A percentile compares a stretch with the other conserved stretches of the same genome.
phyloP scores from a whole-genome alignment of 2,329 filamentous ascomycete species.

The Colletotrichum noveboracense region DNA sequence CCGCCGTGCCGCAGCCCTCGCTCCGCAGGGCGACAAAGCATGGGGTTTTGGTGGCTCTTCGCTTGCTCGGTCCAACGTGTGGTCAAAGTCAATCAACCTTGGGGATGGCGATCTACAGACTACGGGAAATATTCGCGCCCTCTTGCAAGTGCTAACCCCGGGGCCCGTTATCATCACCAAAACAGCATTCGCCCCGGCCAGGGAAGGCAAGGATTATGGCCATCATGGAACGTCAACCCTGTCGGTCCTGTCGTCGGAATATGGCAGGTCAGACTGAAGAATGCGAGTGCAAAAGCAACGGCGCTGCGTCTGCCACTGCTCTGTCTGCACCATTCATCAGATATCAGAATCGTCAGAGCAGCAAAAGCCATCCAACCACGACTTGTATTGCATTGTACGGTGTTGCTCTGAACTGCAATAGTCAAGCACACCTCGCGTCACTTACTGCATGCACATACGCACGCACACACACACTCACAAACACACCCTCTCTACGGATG shows the following conservation, averaged over 20 bases:
- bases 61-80: slow-evolving; percentile 5
- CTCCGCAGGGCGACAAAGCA: slow-evolving; percentile 14
- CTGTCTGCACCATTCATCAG: slow-evolving; percentile 13
- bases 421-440: slow-evolving; percentile 10
- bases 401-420: not conserved
- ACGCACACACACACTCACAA: not conserved
- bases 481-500: not conserved
- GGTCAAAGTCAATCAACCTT: slow-evolving; percentile 15
- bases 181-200: slow-evolving; percentile 19
- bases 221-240: slow-evolving; percentile 22
- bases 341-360: slow-evolving; percentile 18
- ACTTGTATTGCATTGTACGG: slow-evolving; percentile 1
- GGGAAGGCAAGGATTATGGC: slow-evolving; percentile 17
- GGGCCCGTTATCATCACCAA: slow-evolving; percentile 19
- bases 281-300: slow-evolving; percentile 16
- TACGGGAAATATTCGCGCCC: slow-evolving; percentile 21
- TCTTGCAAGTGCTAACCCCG: slow-evolving; percentile 8
- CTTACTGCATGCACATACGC: not conserved
- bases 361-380: not conserved
- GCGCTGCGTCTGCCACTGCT: slow-evolving; percentile 8
- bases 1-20: slow-evolving; percentile 8
- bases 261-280: slow-evolving; percentile 22
- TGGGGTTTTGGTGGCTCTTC: slow-evolving; percentile 10
- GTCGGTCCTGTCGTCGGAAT: slow-evolving; percentile 21
- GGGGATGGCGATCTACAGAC: slow-evolving; percentile 13